Evolutionary conservation across 2,329 filamentous ascomycete genomes (phyloP).

Genomic region (Neonectria neomacrospora): DNA sequence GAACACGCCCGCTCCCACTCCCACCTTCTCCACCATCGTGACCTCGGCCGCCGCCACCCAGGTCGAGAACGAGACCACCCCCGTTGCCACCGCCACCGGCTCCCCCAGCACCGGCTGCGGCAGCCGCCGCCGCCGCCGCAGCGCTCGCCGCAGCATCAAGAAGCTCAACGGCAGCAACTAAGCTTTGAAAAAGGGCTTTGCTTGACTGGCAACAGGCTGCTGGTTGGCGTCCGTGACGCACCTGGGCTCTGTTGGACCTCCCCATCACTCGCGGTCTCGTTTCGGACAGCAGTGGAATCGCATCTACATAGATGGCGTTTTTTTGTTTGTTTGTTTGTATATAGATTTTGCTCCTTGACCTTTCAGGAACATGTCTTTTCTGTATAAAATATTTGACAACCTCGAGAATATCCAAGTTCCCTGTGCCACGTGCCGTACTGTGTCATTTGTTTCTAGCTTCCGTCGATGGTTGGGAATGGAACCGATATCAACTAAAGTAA

Average conservation of each 20-base stretch:
- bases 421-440: background rate
- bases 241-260: constrained; percentile 4
- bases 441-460: background rate
- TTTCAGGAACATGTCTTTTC: constrained; percentile 36
- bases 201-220: background rate
- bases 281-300: constrained; percentile 27
- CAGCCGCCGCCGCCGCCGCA: constrained; percentile 40
- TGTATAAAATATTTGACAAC: constrained; percentile 41
- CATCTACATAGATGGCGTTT: constrained; percentile 36
- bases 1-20: constrained; percentile 22
- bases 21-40: constrained; percentile 40
- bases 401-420: background rate
- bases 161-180: constrained; percentile 31
- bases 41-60: constrained; percentile 33
- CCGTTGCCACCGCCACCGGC: constrained; percentile 28
- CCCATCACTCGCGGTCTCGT: background rate
- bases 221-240: constrained; percentile 31
- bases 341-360: constrained; percentile 40
- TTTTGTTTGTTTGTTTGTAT: constrained; percentile 45
- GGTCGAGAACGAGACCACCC: constrained; percentile 24
- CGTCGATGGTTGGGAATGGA: background rate
- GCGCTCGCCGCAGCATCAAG: constrained; percentile 38
- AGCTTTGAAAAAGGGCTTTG: constrained; percentile 28
- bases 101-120: constrained; percentile 34
- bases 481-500: background rate